Evolutionary conservation across 202 grass and related monocot species (phyloP), one percentile per base, ranked within the genome.

Genomic region (Saccharum hybrid): DNA sequence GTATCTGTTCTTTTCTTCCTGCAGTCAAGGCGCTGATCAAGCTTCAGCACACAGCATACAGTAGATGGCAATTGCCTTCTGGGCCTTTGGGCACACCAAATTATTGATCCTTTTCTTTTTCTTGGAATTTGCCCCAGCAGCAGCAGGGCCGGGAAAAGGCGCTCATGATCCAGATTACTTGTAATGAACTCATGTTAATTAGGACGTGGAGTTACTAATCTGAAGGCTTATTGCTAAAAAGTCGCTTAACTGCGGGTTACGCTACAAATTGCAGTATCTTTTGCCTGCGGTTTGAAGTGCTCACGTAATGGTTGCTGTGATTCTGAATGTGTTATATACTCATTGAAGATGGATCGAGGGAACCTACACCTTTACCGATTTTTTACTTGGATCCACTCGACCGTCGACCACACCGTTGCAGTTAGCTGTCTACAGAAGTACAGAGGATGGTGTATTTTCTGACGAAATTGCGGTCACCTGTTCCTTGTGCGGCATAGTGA

Each of bases 231-330:
- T 5, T 36, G 68, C 43, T 71, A 43, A 45, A 1, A 43, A 26
- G 37, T 23, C 10, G 2, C n/a, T 69, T 77, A 57, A 78, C 54
- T 51, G 61, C 10, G 19, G 39, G 74, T 61, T 15, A 38, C 39
- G 26, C 3, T 1, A 6, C 8, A 80, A 40, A 63, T 76, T 71
- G 70, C 31, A 52, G n/a, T 74, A 83, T 80, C 61, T 75, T 75
- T 80, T 74, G 21, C 39, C 28, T 48, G 39, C 3, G 79, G 39
- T 49, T 75, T 28, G 40, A 84, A 69, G 86, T 88, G 81, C 81
- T 63, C 51, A 75, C 12, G 4, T 43, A 63, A 69, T 84, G 71
- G 76, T 76, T 34, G 1, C 15, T 19, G 7, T 3, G 16, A 68
- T 63, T 75, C 45, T 64, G 52, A 71, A 75, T 80, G 49, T 72